Percentiles rank a stretch among this genome's conserved stretches.
phyloP scores from a whole-genome alignment of 164 flowering plant species.

The Vitis cinerea region DNA sequence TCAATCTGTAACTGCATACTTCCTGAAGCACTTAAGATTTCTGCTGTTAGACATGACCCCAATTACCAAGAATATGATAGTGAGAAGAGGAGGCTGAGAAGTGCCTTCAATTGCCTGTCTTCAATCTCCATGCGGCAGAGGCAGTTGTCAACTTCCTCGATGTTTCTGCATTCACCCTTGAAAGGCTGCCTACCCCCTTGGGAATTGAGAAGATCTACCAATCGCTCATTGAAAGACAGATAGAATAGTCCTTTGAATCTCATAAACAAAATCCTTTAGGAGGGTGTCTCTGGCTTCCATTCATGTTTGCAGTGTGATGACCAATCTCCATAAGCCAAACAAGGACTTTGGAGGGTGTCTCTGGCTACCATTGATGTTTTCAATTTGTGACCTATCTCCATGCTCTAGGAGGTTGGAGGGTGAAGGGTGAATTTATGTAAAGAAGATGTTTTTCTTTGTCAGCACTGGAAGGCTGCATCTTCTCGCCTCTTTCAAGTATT shows the following conservation, averaged over 20 bases:
- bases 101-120: slow-evolving; percentile 43
- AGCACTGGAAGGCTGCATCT: too few relatives aligned
- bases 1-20: slow-evolving; percentile 44
- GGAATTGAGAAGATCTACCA: slow-evolving; percentile 35
- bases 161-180: slow-evolving; percentile 44
- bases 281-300: neutral
- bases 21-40: slow-evolving; percentile 45
- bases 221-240: slow-evolving; percentile 29
- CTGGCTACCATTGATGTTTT: too few relatives aligned
- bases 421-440: too few relatives aligned
- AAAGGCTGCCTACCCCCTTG: slow-evolving; percentile 44
- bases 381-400: too few relatives aligned
- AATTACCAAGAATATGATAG: slow-evolving; percentile 21
- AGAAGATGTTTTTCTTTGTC: too few relatives aligned
- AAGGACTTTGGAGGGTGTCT: too few relatives aligned
- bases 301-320: too few relatives aligned
- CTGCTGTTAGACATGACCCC: slow-evolving; percentile 40
- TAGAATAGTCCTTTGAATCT: slow-evolving; percentile 5
- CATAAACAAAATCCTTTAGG: neutral
- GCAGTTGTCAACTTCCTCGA: slow-evolving; percentile 41
- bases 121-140: slow-evolving; percentile 49
- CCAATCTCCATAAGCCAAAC: too few relatives aligned
- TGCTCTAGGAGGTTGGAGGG: too few relatives aligned
- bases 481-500: too few relatives aligned
- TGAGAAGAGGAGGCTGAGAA: slow-evolving; percentile 42